These are phyloP conservation scores for Acacia confusa DNA, from an alignment of 306 rosid species.

Conservation along the genomic window DNA sequence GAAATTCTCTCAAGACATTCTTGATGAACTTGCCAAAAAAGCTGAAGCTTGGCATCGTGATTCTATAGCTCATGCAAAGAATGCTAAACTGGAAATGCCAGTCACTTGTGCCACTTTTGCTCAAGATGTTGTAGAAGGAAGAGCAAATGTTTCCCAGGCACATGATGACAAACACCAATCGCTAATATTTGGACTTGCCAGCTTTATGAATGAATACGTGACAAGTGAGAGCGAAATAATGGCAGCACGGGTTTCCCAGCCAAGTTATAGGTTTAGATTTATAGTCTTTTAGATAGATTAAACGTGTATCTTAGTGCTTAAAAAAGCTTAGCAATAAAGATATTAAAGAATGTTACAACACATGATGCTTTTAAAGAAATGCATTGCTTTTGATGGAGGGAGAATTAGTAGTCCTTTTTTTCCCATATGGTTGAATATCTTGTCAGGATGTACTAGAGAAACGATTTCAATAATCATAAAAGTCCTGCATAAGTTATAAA, in stretches of 20 bases:
- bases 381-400: neutral
- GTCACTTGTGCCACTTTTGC: conserved; percentile 96
- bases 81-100: conserved; percentile 67
- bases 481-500: too few relatives aligned
- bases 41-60: conserved; percentile 85
- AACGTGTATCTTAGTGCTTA: conserved; percentile 10
- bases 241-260: conserved; percentile 97
- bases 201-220: conserved; percentile 70
- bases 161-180: conserved; percentile 97
- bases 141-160: conserved; percentile 73
- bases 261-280: conserved; percentile 48
- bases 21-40: conserved; percentile 76
- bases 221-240: conserved; percentile 83
- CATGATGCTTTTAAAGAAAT: conserved; percentile 12
- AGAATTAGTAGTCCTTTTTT: neutral
- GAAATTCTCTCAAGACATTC: conserved; percentile 64
- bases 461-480: neutral
- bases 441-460: neutral
- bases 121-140: conserved; percentile 96
- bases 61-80: conserved; percentile 58
- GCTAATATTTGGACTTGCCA: conserved; percentile 86
- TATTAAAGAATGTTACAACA: neutral
- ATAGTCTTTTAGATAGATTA: conserved; percentile 3
- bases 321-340: neutral
- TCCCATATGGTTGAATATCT: conserved; percentile 6